Conservation (phyloP, 257 asterid genomes). For the Solanum habrochaites region DNA sequence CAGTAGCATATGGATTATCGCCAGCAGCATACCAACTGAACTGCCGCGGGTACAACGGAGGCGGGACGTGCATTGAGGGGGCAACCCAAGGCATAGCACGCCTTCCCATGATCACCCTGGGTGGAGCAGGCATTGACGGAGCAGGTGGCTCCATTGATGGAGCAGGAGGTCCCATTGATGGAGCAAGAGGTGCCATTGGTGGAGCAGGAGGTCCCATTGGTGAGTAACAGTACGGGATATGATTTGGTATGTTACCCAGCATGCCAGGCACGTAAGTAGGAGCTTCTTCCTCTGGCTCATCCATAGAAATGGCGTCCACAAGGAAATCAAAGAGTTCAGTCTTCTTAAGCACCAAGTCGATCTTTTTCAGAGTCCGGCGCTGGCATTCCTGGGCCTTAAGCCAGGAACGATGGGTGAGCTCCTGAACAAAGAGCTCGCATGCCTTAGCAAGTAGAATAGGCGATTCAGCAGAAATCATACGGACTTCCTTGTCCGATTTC, state of each 20-base stretch:
- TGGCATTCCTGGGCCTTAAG: slow-evolving; percentile 85
- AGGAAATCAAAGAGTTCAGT: slow-evolving; percentile 71
- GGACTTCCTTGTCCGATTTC: slow-evolving; percentile 80
- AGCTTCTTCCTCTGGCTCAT: slow-evolving; percentile 63
- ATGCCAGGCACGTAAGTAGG: slow-evolving; percentile 16
- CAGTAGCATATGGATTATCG: slow-evolving; percentile 38
- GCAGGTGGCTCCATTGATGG: background rate
- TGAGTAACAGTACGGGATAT: slow-evolving; percentile 58
- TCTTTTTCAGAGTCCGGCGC: slow-evolving; percentile 73
- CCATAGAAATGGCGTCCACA: slow-evolving; percentile 66
- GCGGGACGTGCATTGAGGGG: slow-evolving; percentile 45
- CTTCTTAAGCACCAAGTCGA: slow-evolving; percentile 66
- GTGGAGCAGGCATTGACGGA: slow-evolving; percentile 22
- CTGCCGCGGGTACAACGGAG: slow-evolving; percentile 63
- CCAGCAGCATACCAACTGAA: slow-evolving; percentile 57
- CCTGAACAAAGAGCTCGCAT: slow-evolving; percentile 81
- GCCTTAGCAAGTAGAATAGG: slow-evolving; percentile 81
- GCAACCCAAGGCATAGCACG: slow-evolving; percentile 36
- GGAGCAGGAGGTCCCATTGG: slow-evolving; percentile 4
- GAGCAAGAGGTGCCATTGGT: background rate
- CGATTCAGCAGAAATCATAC: slow-evolving; percentile 53
- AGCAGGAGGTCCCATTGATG: background rate
- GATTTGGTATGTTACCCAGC: slow-evolving; percentile 25
- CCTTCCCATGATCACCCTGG: slow-evolving; percentile 47
- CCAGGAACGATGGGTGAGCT: slow-evolving; percentile 86